phyloP scores from a whole-genome alignment of 2,329 filamentous ascomycete species.

The Herpomyces periplanetae region DNA sequence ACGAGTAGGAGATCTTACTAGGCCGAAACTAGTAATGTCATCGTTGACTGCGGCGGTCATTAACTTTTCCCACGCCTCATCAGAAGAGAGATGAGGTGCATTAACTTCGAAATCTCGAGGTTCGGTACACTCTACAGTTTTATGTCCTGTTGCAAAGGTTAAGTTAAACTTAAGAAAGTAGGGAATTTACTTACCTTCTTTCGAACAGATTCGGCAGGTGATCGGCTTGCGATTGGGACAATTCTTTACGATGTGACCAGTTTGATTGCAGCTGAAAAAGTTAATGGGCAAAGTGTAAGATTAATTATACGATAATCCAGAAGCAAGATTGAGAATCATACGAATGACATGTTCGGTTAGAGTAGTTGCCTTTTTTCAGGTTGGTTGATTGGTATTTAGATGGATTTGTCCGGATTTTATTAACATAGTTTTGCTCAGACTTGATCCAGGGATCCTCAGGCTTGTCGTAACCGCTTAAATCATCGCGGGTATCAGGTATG shows the following conservation, averaged over 20 bases:
- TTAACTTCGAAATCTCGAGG: conserved; percentile 17
- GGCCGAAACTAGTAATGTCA: conserved; percentile 22
- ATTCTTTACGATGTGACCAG: conserved; percentile 17
- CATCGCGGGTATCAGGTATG: no score
- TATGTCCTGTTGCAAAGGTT: conserved; percentile 18
- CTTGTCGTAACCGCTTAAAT: no score
- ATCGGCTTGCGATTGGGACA: conserved; percentile 19
- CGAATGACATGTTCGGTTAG: no score
- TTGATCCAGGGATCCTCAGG: no score
- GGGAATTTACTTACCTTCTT: conserved; percentile 15
- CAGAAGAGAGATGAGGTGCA: conserved; percentile 11
- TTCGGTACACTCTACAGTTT: conserved; percentile 15
- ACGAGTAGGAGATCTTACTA: conserved; percentile 12
- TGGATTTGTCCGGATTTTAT: no score
- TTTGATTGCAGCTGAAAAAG: conserved; percentile 16
- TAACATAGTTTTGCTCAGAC: no score
- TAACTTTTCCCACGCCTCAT: conserved; percentile 18
- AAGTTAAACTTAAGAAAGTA: no score
- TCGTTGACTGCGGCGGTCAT: conserved; percentile 12
- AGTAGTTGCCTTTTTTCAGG: no score
- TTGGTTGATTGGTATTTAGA: no score
- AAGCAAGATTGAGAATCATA: no score
- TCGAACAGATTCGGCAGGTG: conserved; percentile 19
- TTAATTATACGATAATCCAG: no score
- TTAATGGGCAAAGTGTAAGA: conserved; percentile 15